Conservation (phyloP, 352 stramenopile species). For the Phytophthora macrochlamydospora region DNA sequence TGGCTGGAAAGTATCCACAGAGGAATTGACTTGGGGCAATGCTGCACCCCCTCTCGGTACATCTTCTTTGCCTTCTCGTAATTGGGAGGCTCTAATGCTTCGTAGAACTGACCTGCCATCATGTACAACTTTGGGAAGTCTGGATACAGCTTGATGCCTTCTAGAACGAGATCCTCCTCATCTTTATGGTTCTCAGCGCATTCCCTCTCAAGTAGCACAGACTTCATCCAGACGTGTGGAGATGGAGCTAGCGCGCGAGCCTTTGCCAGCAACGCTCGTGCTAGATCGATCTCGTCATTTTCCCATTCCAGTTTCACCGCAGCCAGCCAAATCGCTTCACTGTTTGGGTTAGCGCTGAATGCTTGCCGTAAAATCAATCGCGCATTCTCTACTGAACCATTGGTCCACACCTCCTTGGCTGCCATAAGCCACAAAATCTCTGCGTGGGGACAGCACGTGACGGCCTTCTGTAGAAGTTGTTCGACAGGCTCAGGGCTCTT, state of each 20-base stretch:
- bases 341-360: slow-evolving; percentile 97
- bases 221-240: slow-evolving; percentile 98
- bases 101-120: slow-evolving; percentile 96
- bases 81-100: slow-evolving; percentile 53
- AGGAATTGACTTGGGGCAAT: slow-evolving; percentile 92
- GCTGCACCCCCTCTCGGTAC: slow-evolving; percentile 92
- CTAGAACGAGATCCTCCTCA: slow-evolving; percentile 89
- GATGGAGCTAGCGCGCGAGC: slow-evolving; percentile 87
- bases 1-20: slow-evolving; percentile 95
- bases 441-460: slow-evolving; percentile 92
- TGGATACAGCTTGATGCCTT: slow-evolving; percentile 91
- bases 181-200: slow-evolving; percentile 48
- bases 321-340: slow-evolving; percentile 95
- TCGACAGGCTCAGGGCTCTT: slow-evolving; percentile 82
- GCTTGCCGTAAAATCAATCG: slow-evolving; percentile 95
- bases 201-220: slow-evolving; percentile 96
- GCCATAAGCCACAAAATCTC: slow-evolving; percentile 98
- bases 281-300: slow-evolving; percentile 96
- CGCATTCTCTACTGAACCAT: slow-evolving; percentile 93
- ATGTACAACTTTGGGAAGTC: slow-evolving; percentile 97
- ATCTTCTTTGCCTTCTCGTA: slow-evolving; percentile 89
- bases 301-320: slow-evolving; percentile 99
- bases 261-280: slow-evolving; percentile 80
- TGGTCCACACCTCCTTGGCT: slow-evolving; percentile 97
- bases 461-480: slow-evolving; percentile 91